These are phyloP conservation scores for Magnusiomyces paraingens DNA, from an alignment of 1,139 yeast genomes.

Conservation along the genomic window DNA sequence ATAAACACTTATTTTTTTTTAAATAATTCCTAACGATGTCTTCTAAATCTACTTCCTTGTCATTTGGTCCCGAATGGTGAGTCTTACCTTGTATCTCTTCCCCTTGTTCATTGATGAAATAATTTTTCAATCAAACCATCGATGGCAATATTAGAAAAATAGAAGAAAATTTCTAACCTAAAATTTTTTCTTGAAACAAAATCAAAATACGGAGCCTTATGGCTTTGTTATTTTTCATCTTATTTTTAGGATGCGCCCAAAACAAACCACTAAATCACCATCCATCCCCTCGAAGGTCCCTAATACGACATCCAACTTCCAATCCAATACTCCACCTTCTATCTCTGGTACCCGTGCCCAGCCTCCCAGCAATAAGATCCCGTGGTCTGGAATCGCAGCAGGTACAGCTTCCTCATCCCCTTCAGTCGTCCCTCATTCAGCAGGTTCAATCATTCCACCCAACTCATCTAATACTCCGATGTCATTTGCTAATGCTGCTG, in stretches of 20 bases:
- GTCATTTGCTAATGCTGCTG: constrained; percentile 18
- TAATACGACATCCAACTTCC: neutral
- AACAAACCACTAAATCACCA: constrained; percentile 10
- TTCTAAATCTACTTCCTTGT: constrained; percentile 25
- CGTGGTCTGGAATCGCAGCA: constrained; percentile 25
- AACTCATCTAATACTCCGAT: constrained; percentile 8
- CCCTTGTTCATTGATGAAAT: no score
- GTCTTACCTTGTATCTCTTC: constrained; percentile 6
- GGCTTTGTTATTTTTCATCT: neutral
- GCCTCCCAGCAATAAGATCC: constrained; percentile 14
- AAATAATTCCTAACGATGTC: no score
- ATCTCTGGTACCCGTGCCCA: constrained; percentile 7
- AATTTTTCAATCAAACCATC: no score
- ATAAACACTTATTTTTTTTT: no score
- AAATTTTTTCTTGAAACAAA: neutral
- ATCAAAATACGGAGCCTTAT: neutral
- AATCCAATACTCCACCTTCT: neutral
- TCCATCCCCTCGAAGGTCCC: neutral
- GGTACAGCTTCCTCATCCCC: constrained; percentile 15
- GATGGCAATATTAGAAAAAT: no score
- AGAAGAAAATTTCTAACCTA: neutral
- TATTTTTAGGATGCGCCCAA: constrained; percentile 17
- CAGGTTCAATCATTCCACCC: neutral
- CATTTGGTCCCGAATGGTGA: constrained; percentile 21
- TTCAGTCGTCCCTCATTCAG: neutral